Conservation (phyloP, 208 protist genomes). For the Leishmania tarentolae region DNA sequence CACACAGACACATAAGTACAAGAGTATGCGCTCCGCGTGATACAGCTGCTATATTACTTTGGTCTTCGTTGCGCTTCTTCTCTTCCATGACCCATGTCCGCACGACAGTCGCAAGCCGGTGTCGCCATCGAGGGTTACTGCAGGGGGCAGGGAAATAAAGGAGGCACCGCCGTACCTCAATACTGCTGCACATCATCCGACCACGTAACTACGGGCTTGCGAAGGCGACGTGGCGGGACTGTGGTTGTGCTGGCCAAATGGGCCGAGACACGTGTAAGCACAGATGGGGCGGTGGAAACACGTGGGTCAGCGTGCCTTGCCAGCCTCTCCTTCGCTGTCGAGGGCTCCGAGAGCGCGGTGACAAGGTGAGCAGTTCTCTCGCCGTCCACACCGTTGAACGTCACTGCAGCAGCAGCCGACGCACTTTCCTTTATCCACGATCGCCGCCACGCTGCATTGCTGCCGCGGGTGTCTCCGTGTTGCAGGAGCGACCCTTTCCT, state of each 20-base stretch:
- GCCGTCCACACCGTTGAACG: background rate
- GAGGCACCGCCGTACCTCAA: background rate
- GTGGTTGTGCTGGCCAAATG: too few relatives aligned
- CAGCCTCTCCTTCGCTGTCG: background rate
- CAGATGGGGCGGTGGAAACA: background rate
- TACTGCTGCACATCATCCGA: conserved; percentile 17
- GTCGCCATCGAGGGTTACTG: background rate
- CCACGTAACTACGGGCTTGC: conserved; percentile 18
- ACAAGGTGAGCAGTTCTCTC: background rate
- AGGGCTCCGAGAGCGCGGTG: background rate
- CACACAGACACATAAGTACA: background rate
- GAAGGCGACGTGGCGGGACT: background rate
- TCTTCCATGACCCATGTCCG: background rate
- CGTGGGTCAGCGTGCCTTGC: background rate
- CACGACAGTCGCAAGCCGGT: background rate
- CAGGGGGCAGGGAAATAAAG: background rate
- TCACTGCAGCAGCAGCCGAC: background rate
- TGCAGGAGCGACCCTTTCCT: background rate
- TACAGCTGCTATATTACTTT: background rate
- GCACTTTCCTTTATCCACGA: background rate
- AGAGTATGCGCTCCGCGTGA: background rate
- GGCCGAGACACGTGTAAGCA: background rate
- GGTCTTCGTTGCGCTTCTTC: background rate
- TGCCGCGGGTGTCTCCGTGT: background rate
- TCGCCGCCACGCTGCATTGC: background rate